Evolutionary conservation across 805 yeast species (phyloP).

Genomic region (Cyberlindnera maclurae): DNA sequence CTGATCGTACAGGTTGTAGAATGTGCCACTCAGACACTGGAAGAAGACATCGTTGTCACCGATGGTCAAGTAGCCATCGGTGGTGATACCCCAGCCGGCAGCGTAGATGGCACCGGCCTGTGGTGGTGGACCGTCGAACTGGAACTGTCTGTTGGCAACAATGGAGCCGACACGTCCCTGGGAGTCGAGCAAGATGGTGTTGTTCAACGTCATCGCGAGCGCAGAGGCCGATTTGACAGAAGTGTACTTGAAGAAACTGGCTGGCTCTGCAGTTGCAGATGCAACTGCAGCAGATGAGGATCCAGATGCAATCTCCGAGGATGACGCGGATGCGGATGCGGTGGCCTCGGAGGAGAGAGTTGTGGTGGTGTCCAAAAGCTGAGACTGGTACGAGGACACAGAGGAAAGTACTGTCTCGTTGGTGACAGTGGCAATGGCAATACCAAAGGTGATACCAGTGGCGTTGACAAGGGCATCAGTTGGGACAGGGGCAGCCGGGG

Average conservation of each 20-base stretch:
- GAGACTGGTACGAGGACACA: constrained; percentile 14
- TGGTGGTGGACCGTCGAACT: constrained; percentile 82
- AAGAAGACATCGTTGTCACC: constrained; percentile 56
- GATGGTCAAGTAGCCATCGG: constrained; percentile 54
- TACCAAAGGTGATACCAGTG: constrained; percentile 49
- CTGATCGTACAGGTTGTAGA: constrained; percentile 73
- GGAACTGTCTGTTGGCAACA: constrained; percentile 81
- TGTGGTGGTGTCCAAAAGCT: no score
- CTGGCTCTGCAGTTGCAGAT: constrained; percentile 1
- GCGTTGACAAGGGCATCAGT: constrained; percentile 50
- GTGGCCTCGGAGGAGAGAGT: constrained; percentile 1
- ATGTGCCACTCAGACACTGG: constrained; percentile 69
- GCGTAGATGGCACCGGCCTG: constrained; percentile 73
- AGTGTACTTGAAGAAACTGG: background rate
- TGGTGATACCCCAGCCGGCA: constrained; percentile 54
- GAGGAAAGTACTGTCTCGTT: constrained; percentile 19
- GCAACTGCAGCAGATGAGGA: constrained; percentile 2
- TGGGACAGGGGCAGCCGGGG: constrained; percentile 48
- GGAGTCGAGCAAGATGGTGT: constrained; percentile 46
- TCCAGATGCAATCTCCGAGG: background rate
- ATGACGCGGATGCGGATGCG: constrained; percentile 6
- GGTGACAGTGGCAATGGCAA: constrained; percentile 38
- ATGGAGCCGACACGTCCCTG: constrained; percentile 69
- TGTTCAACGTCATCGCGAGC: constrained; percentile 42
- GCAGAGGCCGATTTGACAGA: constrained; percentile 1